Evolutionary conservation across 352 stramenopile species (phyloP), one percentile per base, ranked within the genome.

Genomic region (Globisporangium recalcitrans): DNA sequence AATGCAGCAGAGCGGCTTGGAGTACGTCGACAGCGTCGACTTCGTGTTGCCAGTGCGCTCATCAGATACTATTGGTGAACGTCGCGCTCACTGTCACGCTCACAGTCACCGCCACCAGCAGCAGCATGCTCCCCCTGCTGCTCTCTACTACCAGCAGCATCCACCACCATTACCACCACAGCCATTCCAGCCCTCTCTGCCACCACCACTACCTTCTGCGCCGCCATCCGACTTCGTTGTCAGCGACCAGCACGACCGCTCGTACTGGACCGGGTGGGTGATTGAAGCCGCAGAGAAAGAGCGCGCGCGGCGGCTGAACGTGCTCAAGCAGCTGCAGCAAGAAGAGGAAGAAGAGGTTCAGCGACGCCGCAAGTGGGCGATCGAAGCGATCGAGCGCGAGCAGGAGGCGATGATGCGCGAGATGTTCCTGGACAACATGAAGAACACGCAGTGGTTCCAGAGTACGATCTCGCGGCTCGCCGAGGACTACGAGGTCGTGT

Each of bases 401-500:
- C 82, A 94, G 60, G 74, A 89, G 44, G 78, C 77, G 16, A 88
- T 90, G 72, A 89, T 88, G 76, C 65, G 80, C 36, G 79, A 91
- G 60, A 82, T 91, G 77, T 94, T 94, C 61, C 62, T 94, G 51
- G 85, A 92, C 64, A 90, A 90, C 63, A 94, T 92, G 82, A 90
- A 91, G 67, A 92, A 94, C 70, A 94, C 85, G 16, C 82, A 90
- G 71, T 94, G 85, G 85, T 94, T 94, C 62, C 85, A 94, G 67
- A 81, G 71, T 10, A 94, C 83, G 31, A 94, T 94, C 53, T 89
- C 82, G 29, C 77, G 80, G 46, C 82, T 91, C 32, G 77, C 83
- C 0, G 73, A 86, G 27, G 82, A 94, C 62, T 94, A 94, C 67
- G 82, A 94, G 61, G 83, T 94, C 8, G 81, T 94, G 55, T 94